phyloP scores from a whole-genome alignment of 805 yeast genomes.

The Ogataea nonfermentans region DNA sequence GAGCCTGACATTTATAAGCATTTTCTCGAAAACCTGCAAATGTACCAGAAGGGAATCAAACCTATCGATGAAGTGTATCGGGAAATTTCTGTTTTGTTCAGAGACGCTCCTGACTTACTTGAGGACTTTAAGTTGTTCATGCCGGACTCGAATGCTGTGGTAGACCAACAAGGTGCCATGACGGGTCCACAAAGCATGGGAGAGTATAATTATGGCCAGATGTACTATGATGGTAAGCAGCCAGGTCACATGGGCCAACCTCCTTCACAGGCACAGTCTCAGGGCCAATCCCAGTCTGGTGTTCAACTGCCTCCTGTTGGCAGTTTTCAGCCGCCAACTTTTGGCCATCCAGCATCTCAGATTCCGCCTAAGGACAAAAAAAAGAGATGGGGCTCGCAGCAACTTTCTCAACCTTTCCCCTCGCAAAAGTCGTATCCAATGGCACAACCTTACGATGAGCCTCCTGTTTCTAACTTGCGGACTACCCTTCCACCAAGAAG shows the following conservation, averaged over 20 bases:
- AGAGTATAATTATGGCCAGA: slow-evolving; percentile 22
- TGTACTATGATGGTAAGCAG: slow-evolving; percentile 21
- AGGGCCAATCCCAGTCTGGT: slow-evolving; percentile 26
- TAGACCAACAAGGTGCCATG: slow-evolving; percentile 30
- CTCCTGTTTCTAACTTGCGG: slow-evolving; percentile 49
- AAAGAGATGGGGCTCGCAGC: slow-evolving; percentile 27
- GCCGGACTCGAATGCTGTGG: slow-evolving; percentile 57
- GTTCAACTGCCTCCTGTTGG: slow-evolving; percentile 86
- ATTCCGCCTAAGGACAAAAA: slow-evolving; percentile 28
- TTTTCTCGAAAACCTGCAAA: slow-evolving; percentile 90
- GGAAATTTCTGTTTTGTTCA: slow-evolving; percentile 85
- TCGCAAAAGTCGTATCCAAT: slow-evolving; percentile 13
- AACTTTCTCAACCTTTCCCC: slow-evolving; percentile 16
- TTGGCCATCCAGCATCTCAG: slow-evolving; percentile 26
- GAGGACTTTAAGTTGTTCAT: slow-evolving; percentile 94
- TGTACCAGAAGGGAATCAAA: slow-evolving; percentile 93
- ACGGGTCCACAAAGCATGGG: slow-evolving; percentile 17
- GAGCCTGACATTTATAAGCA: slow-evolving; percentile 96
- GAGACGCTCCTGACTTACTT: slow-evolving; percentile 89
- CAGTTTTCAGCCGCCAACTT: slow-evolving; percentile 70
- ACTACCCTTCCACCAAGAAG: slow-evolving; percentile 26
- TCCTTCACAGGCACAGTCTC: slow-evolving; percentile 18
- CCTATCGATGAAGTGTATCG: slow-evolving; percentile 94
- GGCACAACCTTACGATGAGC: slow-evolving; percentile 39
- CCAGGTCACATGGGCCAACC: slow-evolving; percentile 5